Percentiles rank a stretch among this genome's conserved stretches.
Evolutionary conservation across 768 basidiomycete genomes (phyloP).

Genomic region (Tremella mesenterica): DNA sequence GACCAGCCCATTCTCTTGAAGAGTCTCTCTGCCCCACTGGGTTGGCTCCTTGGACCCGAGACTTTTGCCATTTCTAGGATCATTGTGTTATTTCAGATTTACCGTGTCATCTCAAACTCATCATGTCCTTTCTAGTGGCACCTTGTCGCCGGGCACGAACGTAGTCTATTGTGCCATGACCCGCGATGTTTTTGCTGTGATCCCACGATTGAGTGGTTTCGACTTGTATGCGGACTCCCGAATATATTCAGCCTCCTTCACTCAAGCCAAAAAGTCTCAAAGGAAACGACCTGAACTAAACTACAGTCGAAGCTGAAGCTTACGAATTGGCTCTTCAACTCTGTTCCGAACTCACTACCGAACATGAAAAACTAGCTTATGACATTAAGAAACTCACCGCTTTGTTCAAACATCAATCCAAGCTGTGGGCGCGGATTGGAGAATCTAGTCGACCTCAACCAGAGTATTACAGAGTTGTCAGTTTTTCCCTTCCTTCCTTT

Average conservation of each 20-base stretch:
- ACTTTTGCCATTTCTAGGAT: no score
- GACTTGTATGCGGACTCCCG: no score
- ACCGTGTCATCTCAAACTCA: no score
- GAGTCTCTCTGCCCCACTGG: no score
- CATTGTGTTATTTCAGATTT: no score
- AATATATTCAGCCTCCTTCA: neutral
- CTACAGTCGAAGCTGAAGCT: slow-evolving; percentile 83
- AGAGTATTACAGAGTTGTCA: slow-evolving; percentile 78
- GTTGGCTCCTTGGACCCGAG: no score
- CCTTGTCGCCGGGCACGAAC: no score
- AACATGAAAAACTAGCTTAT: slow-evolving; percentile 82
- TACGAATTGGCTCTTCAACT: slow-evolving; percentile 91
- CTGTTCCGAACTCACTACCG: slow-evolving; percentile 78
- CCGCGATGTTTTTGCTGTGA: neutral
- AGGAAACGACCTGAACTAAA: neutral
- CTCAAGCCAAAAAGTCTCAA: no score
- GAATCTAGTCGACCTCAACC: slow-evolving; percentile 72
- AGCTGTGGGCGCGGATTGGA: slow-evolving; percentile 70
- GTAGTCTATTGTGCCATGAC: no score
- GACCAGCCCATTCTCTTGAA: no score
- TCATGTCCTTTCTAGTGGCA: no score
- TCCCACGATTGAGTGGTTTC: neutral
- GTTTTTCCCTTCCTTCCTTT: neutral
- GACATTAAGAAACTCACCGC: slow-evolving; percentile 83
- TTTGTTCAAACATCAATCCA: slow-evolving; percentile 77